Evolutionary conservation across 129 eudicot genomes (phyloP).

Genomic region (Centrapalus pauciflorus): DNA sequence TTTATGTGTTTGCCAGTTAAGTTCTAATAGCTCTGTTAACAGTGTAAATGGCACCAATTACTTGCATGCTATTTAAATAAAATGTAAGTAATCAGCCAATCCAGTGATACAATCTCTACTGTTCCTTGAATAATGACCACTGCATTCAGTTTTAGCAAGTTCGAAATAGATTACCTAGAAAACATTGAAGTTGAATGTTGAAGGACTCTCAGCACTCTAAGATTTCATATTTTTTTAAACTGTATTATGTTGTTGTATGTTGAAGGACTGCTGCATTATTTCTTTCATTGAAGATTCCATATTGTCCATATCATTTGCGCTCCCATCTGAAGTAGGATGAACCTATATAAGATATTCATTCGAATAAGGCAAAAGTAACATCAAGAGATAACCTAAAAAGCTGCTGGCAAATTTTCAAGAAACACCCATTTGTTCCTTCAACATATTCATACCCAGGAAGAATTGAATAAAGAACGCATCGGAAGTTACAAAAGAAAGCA

Average conservation of each 20-base stretch:
- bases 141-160: too few species aligned
- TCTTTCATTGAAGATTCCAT: conserved; percentile 29
- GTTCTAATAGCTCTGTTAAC: too few species aligned
- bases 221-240: conserved; percentile 14
- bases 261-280: conserved; percentile 24
- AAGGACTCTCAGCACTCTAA: too few species aligned
- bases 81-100: too few species aligned
- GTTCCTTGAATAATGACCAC: too few species aligned
- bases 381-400: background rate
- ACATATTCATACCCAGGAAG: background rate
- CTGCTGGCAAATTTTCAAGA: background rate
- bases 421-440: background rate
- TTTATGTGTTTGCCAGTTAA: too few species aligned
- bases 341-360: conserved; percentile 23
- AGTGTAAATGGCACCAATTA: too few species aligned
- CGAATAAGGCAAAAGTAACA: background rate
- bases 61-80: too few species aligned
- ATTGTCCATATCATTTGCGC: conserved; percentile 15
- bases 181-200: conserved; percentile 1
- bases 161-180: conserved; percentile 22
- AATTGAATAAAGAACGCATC: background rate
- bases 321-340: conserved; percentile 17
- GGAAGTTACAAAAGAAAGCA: too few species aligned
- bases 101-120: too few species aligned
- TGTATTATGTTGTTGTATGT: conserved; percentile 12